Percentiles rank a stretch among this genome's conserved stretches.
phyloP scores from a whole-genome alignment of 768 basidiomycete species.

The Sporobolomyces roseus region DNA sequence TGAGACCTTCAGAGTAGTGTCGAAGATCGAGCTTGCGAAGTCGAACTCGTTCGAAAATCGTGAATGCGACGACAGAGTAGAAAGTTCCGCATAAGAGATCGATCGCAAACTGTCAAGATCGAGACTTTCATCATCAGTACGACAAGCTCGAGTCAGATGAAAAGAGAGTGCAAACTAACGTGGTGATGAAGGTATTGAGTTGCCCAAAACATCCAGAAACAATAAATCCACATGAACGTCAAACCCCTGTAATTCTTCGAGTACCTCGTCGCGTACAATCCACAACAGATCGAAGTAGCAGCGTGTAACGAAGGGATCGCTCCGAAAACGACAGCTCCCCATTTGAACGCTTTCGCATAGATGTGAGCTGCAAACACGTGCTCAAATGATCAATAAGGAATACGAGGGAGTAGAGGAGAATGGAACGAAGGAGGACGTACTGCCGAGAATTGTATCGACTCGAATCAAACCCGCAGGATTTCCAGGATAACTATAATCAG shows the following conservation, averaged over 20 bases:
- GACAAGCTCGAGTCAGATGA: not conserved
- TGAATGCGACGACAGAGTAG: slow-evolving; percentile 36
- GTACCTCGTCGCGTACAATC: slow-evolving; percentile 33
- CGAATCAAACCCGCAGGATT: slow-evolving; percentile 37
- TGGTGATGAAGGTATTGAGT: slow-evolving; percentile 39
- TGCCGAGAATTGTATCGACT: slow-evolving; percentile 38
- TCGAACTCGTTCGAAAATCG: slow-evolving; percentile 28
- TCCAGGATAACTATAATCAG: slow-evolving; percentile 37
- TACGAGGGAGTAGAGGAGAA: not conserved
- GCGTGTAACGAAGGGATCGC: slow-evolving; percentile 40
- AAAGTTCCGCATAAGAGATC: slow-evolving; percentile 36
- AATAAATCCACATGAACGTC: slow-evolving; percentile 26
- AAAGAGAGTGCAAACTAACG: slow-evolving; percentile 5
- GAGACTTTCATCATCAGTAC: not conserved
- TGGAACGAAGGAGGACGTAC: slow-evolving; percentile 10
- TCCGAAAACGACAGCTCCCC: slow-evolving; percentile 37
- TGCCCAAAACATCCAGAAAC: slow-evolving; percentile 20
- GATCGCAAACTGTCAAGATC: slow-evolving; percentile 30
- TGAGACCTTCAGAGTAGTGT: slow-evolving; percentile 24
- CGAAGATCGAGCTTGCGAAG: slow-evolving; percentile 33
- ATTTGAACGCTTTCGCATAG: slow-evolving; percentile 37
- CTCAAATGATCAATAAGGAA: no score
- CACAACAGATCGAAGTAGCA: slow-evolving; percentile 35
- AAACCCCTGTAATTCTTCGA: slow-evolving; percentile 24
- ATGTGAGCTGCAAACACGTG: slow-evolving; percentile 41